These are phyloP conservation scores for Colletotrichum sansevieriae DNA, from an alignment of 2,329 filamentous ascomycete species.

Conservation along the genomic window DNA sequence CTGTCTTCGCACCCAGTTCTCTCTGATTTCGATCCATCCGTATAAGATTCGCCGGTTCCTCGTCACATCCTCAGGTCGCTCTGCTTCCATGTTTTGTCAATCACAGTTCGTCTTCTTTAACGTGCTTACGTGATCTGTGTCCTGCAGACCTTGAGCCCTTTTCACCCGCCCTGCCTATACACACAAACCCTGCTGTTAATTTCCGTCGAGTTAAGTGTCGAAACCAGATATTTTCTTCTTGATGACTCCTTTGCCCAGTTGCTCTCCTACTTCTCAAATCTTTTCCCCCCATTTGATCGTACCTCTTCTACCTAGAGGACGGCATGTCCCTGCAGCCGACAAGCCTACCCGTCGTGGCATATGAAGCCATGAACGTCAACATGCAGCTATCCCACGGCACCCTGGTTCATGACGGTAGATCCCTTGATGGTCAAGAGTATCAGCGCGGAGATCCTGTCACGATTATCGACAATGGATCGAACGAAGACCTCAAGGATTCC, in stretches of 20 bases:
- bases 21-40: constrained; percentile 28
- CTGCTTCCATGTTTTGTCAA: constrained; percentile 8
- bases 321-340: constrained; percentile 15
- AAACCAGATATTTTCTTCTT: constrained; percentile 6
- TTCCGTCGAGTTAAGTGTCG: constrained; percentile 27
- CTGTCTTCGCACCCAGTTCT: constrained; percentile 16
- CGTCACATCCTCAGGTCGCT: background rate
- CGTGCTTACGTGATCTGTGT: background rate
- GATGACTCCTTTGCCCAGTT: constrained; percentile 17
- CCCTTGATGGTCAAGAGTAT: constrained; percentile 36
- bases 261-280: background rate
- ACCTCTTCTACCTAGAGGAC: background rate
- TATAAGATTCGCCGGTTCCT: constrained; percentile 39
- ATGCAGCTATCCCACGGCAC: constrained; percentile 40
- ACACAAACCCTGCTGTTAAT: background rate
- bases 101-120: constrained; percentile 5
- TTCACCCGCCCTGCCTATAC: background rate
- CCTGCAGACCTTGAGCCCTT: background rate
- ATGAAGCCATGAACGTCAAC: constrained; percentile 16
- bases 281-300: background rate
- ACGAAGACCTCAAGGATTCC: constrained; percentile 23
- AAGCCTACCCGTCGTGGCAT: background rate
- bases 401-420: constrained; percentile 34
- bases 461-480: constrained; percentile 36
- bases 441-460: constrained; percentile 33